Conservation (phyloP, 2,329 filamentous ascomycete species). For the Pezicula carpinea region DNA sequence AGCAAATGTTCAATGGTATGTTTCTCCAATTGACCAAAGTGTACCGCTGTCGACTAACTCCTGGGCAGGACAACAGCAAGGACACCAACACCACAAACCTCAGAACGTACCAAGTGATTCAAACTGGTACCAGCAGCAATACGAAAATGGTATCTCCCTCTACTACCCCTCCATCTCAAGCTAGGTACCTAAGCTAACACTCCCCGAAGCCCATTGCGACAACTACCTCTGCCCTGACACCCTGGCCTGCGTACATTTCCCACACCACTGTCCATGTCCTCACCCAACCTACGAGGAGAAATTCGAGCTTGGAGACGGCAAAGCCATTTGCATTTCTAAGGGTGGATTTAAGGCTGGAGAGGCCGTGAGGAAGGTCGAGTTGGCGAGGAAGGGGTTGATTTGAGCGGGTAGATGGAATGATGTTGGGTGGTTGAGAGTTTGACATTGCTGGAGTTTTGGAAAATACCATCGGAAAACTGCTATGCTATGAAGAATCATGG, state of each 20-base stretch:
- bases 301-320: constrained; percentile 67
- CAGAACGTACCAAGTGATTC: constrained; percentile 85
- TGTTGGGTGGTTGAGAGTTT: no score
- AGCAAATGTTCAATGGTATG: constrained; percentile 84
- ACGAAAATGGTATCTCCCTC: constrained; percentile 53
- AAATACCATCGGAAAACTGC: no score
- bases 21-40: constrained; percentile 63
- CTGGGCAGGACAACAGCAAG: constrained; percentile 15
- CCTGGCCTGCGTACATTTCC: constrained; percentile 91
- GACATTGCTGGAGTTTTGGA: no score
- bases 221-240: constrained; percentile 95
- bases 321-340: constrained; percentile 68
- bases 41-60: constrained; percentile 44
- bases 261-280: constrained; percentile 93
- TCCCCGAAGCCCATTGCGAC: constrained; percentile 67
- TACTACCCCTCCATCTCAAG: background rate
- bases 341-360: constrained; percentile 71
- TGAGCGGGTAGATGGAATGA: constrained; percentile 31
- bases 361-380: constrained; percentile 69
- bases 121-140: constrained; percentile 68
- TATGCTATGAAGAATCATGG: no score
- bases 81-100: constrained; percentile 52
- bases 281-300: constrained; percentile 76
- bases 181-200: constrained; percentile 1
- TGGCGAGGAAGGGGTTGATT: constrained; percentile 73